Base-by-base conservation (phyloP, 1,284 basidiomycete genomes). In the Leccinum subrobustum region DNA sequence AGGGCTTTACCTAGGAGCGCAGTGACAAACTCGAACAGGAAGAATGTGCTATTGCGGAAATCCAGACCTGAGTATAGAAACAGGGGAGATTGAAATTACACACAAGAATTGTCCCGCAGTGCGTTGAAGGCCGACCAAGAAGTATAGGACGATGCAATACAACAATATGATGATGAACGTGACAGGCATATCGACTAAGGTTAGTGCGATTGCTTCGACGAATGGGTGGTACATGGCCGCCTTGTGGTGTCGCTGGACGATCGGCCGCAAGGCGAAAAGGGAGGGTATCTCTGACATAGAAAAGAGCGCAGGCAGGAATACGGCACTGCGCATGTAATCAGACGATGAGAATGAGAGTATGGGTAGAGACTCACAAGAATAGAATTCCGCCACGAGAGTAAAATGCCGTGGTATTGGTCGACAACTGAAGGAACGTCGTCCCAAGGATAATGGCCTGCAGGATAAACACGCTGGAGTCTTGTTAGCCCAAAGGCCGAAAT, bases 301-400 rank as follows among this genome's bases (percentile, higher is more conserved):
- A 23, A 66, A 66, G 16, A 77, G 64, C 0, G 73, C 71, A 23
- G 67, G 64, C 16, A 76, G 60, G 39, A 77, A 67, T 6, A 76
- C 54, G 11, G 74, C 60, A 37, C 73, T 75, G 29, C n/a, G 14
- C 42, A 52, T 18, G n/a, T 18, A 52, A 18, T 63, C 16, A 60
- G 53, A 51, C 14, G 11, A 57, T 37, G 1, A 54, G 2, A 3
- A 51, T 6, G 9, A 18, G 53, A 57, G 4, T n/a, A 39, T 5
- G 39, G 6, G 52, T 4, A 58, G 23, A 11, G 14, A 73, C 82
- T 39, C 61, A 87, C 85, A 89, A 89, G 77, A 88, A 90, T 7
- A 90, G 73, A 23, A 88, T 78, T 76, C 93, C 93, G 3, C 92
- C 92, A 20, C 93, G 85, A 14, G 89, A 88, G 79, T 90, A 96